A percentile compares a stretch with the other conserved stretches of the same genome.
Evolutionary conservation across 352 stramenopile species (phyloP).

Genomic region (Phytophthora vignae): DNA sequence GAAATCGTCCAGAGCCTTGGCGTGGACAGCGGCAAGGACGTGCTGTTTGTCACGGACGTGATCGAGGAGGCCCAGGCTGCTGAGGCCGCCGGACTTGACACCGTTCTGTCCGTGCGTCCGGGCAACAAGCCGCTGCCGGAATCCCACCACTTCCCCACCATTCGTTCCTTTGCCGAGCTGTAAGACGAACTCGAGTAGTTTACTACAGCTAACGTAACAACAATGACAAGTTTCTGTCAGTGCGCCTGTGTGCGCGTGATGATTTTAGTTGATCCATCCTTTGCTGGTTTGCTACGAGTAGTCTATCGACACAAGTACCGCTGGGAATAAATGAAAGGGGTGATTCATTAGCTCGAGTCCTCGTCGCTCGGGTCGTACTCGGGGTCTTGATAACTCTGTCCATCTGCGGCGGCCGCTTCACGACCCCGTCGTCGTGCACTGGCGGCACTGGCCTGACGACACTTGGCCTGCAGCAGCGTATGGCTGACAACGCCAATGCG

Average conservation of each 20-base stretch:
- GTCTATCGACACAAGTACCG: constrained; percentile 15
- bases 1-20: constrained; percentile 88
- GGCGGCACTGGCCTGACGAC: constrained; percentile 57
- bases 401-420: constrained; percentile 36
- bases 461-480: constrained; percentile 80
- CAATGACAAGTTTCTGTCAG: background rate
- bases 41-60: constrained; percentile 92
- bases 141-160: constrained; percentile 58
- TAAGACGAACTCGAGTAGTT: constrained; percentile 25
- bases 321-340: constrained; percentile 22
- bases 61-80: constrained; percentile 88
- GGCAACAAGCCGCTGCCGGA: constrained; percentile 83
- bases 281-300: constrained; percentile 8
- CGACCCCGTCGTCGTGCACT: constrained; percentile 44
- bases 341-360: constrained; percentile 63
- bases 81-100: constrained; percentile 65
- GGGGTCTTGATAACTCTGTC: constrained; percentile 65
- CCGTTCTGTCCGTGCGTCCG: constrained; percentile 84
- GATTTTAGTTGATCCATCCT: constrained; percentile 10
- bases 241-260: constrained; percentile 9
- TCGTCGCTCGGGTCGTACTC: constrained; percentile 87
- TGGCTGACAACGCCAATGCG: constrained; percentile 84
- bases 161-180: constrained; percentile 73
- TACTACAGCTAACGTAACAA: background rate
- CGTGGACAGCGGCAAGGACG: constrained; percentile 76